Conservation (phyloP, 768 basidiomycete genomes). For the Auriscalpium vulgare region DNA sequence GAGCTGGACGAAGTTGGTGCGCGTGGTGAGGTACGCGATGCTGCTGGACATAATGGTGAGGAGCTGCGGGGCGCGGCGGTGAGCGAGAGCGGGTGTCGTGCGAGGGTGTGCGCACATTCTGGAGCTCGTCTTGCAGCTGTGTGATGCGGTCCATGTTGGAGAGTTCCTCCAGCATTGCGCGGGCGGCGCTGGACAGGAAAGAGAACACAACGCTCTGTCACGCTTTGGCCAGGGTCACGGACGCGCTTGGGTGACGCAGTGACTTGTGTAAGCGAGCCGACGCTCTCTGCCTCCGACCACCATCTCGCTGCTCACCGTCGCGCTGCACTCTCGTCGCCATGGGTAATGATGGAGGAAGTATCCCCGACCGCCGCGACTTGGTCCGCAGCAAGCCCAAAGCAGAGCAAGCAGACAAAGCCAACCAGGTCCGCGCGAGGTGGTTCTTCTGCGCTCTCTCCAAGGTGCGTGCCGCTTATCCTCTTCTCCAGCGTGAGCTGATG, state of each 20-base stretch:
- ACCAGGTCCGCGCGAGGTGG: constrained; percentile 83
- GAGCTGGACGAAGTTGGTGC: constrained; percentile 72
- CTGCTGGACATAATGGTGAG: constrained; percentile 83
- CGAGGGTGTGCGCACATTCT: constrained; percentile 45
- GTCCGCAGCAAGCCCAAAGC: constrained; percentile 71
- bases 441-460: constrained; percentile 94
- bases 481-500: background rate
- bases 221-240: background rate
- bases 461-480: constrained; percentile 36
- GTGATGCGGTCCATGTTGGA: constrained; percentile 95
- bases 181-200: constrained; percentile 25
- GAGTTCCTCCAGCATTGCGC: constrained; percentile 88
- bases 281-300: background rate
- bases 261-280: background rate
- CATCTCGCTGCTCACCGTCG: background rate
- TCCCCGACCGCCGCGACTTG: constrained; percentile 75
- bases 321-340: constrained; percentile 27
- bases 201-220: background rate
- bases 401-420: constrained; percentile 86
- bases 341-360: constrained; percentile 88
- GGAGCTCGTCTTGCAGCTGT: constrained; percentile 91
- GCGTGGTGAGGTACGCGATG: constrained; percentile 70
- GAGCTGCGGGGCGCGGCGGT: constrained; percentile 37
- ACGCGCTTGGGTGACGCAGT: background rate
- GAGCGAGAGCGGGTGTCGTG: background rate